Evolutionary conservation across 2,329 filamentous ascomycete genomes (phyloP), one percentile per base, ranked within the genome.

Genomic region (Hypoxylon sp.): DNA sequence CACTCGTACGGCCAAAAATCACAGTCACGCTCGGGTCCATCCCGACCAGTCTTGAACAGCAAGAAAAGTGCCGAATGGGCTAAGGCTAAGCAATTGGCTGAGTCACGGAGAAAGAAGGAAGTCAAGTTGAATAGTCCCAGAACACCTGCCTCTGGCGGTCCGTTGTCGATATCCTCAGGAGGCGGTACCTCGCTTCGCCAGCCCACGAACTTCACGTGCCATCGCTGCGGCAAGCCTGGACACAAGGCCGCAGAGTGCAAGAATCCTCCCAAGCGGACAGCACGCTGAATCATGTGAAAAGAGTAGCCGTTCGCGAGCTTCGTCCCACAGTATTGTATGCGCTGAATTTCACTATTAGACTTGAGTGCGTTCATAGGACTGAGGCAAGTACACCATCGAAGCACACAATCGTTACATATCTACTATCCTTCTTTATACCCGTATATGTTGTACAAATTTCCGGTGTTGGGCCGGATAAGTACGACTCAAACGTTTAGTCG

Each of bases 91-190:
- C 82, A 88, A 70, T 78, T 90, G 17, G 86, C 87, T 6, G 86
- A 88, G 46, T 85, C 86, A 75, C 82, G 89, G 48, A 86, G 87
- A 73, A 89, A 89, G 77, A 91, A 90, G 77, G 88, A 91, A 61
- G 84, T 92, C 56, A 90, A 90, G 67, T 79, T 93, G 62, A 91
- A 91, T 74, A 84, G 84, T 24, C 76, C 73, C n/a, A 75, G 69
- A 66, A 44, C 68, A 57, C 55, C 65, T 48, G 27, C 47, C 31
- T 65, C 63, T 31, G 63, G 66, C 19, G 74, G 72, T 65, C 63
- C 90, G 62, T 85, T 83, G 3, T 90, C 88, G 1, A 88, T 93
- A 51, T 92, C 90, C 65, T 82, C 83, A 2, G 75, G 75, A 62
- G 76, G 76, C 44, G 72, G 66, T 67, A 80, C 73, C 68, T 78